These are phyloP conservation scores for Penicillium sp. DNA, from an alignment of 2,329 filamentous ascomycete genomes.

Conservation along the genomic window DNA sequence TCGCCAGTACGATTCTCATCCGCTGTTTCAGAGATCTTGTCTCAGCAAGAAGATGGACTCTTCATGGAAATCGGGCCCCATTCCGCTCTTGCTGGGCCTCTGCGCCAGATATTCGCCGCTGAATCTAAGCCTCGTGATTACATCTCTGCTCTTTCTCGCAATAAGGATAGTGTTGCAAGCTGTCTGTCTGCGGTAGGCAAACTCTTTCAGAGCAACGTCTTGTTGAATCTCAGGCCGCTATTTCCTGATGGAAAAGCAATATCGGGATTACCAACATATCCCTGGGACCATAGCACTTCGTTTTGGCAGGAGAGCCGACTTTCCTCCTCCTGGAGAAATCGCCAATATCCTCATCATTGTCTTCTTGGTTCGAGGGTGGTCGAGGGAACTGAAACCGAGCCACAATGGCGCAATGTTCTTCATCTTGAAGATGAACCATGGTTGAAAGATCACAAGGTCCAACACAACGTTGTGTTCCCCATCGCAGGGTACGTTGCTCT, in stretches of 20 bases:
- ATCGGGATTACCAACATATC: slow-evolving; percentile 45
- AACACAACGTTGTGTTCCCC: slow-evolving; percentile 47
- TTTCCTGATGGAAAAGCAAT: not conserved
- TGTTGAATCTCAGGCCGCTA: no score
- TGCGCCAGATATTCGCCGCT: slow-evolving; percentile 25
- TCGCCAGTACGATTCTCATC: slow-evolving; percentile 24
- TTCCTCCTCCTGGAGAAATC: slow-evolving; percentile 22
- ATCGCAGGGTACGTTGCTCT: slow-evolving; percentile 50
- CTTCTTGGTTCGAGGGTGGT: slow-evolving; percentile 27
- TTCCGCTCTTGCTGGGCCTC: slow-evolving; percentile 38
- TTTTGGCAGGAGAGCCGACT: slow-evolving; percentile 45
- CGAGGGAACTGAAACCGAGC: slow-evolving; percentile 35
- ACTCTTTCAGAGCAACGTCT: no score
- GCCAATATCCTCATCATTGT: slow-evolving; percentile 23
- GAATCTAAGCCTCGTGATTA: no score
- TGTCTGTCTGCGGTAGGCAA: no score
- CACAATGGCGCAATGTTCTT: slow-evolving; percentile 49
- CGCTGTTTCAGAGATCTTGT: slow-evolving; percentile 11
- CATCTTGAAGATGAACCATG: slow-evolving; percentile 38
- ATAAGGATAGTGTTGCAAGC: no score
- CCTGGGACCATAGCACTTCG: slow-evolving; percentile 44
- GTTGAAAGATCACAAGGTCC: slow-evolving; percentile 51
- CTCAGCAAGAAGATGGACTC: not conserved
- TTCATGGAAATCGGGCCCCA: slow-evolving; percentile 44
- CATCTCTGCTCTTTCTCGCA: no score